Conservation (phyloP, 2,329 filamentous ascomycete species). For the Tolypocladium endophyticum region DNA sequence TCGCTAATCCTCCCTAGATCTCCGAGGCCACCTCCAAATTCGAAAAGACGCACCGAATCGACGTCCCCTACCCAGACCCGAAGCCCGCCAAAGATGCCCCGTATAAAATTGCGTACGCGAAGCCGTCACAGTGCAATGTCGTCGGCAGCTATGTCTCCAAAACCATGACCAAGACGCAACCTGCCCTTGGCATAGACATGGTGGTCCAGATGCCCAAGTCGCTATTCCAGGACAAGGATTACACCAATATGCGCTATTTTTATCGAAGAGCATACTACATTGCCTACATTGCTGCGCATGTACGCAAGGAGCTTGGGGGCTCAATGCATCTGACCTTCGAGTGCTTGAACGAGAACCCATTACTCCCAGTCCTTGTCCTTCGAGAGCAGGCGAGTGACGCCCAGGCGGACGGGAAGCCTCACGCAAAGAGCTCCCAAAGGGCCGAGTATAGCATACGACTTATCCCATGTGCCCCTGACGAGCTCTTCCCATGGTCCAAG, state of each 20-base stretch:
- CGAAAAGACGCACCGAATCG: constrained; percentile 55
- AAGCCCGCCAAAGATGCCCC: constrained; percentile 63
- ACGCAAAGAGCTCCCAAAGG: constrained; percentile 15
- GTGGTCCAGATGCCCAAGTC: constrained; percentile 72
- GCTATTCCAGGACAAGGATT: constrained; percentile 90
- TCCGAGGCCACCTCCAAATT: constrained; percentile 56
- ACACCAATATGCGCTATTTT: constrained; percentile 84
- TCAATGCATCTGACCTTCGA: constrained; percentile 52
- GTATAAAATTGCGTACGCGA: constrained; percentile 71
- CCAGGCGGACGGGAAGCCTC: constrained; percentile 7
- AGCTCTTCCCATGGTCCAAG: constrained; percentile 61
- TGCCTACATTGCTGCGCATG: constrained; percentile 63
- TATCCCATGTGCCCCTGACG: constrained; percentile 61
- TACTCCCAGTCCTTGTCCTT: constrained; percentile 58
- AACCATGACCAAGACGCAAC: constrained; percentile 58
- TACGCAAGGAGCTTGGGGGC: constrained; percentile 47
- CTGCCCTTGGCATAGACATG: constrained; percentile 60
- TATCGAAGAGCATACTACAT: constrained; percentile 91
- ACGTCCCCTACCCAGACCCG: constrained; percentile 79
- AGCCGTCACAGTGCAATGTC: constrained; percentile 71
- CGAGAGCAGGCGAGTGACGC: constrained; percentile 20
- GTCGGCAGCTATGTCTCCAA: constrained; percentile 77
- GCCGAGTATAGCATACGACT: constrained; percentile 57
- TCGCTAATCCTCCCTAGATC: constrained; percentile 38
- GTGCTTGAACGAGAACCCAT: constrained; percentile 58